phyloP scores from a whole-genome alignment of 208 protist genomes.

The Leishmania amazonensis region DNA sequence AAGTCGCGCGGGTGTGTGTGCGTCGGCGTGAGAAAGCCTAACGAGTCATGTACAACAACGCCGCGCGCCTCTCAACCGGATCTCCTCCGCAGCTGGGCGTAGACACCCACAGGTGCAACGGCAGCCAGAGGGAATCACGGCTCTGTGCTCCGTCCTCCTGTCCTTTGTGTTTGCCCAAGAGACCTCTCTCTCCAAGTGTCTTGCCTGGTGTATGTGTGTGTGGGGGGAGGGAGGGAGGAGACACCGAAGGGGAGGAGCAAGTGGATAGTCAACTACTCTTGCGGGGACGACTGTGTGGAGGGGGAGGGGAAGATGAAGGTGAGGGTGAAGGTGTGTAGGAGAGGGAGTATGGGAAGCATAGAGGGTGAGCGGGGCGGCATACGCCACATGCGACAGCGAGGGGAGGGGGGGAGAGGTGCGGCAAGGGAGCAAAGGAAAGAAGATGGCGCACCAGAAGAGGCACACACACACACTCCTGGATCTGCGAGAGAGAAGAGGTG shows the following conservation, averaged over 20 bases:
- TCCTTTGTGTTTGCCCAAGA: not conserved
- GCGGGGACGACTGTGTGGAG: not conserved
- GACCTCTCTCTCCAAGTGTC: not conserved
- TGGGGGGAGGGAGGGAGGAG: not conserved
- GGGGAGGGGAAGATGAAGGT: not conserved
- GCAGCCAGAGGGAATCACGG: too few relatives aligned
- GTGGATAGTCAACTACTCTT: not conserved
- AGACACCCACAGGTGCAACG: not conserved
- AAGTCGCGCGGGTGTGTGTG: not conserved
- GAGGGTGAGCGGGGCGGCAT: not conserved
- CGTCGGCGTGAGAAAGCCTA: not conserved
- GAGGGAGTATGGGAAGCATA: not conserved
- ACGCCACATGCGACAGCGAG: not conserved
- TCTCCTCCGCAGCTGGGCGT: not conserved
- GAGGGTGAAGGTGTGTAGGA: too few relatives aligned
- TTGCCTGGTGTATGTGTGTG: not conserved
- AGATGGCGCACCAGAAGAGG: not conserved
- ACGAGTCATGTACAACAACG: not conserved
- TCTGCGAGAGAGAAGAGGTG: not conserved
- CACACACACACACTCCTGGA: too few relatives aligned
- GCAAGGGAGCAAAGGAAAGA: not conserved
- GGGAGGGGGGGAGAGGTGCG: not conserved
- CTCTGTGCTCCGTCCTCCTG: not conserved
- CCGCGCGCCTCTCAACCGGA: not conserved
- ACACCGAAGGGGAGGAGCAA: not conserved